Base-by-base conservation (phyloP, 495 filamentous ascomycete genomes). In the Wilcoxina mikolae region DNA sequence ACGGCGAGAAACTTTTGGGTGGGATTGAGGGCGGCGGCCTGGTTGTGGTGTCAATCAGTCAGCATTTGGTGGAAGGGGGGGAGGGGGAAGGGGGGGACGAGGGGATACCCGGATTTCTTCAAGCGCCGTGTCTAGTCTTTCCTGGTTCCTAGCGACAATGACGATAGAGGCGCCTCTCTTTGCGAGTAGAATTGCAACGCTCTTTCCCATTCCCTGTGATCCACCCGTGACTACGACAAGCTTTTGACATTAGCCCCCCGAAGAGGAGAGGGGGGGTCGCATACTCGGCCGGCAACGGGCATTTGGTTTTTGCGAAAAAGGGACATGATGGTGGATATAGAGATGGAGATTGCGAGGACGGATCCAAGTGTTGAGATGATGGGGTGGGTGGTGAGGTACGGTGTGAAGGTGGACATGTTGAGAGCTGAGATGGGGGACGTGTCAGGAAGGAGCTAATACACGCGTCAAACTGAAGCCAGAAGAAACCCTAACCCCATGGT, bases 121-220 rank as follows among this genome's bases (percentile, higher is more conserved):
- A 25, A 94, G 64, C 7, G 84, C 82, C 22, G 69, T 71, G 58
- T 85, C 70, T n/a, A 96, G 85, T 64, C 89, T 93, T 45, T 68
- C 67, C 25, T 76, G 69, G 58, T 82, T 82, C 49, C 91, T 81
- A 10, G 91, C 81, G 39, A 95, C 82, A 53, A 98, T 78, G 56
- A 89, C 78, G 15, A 98, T 68, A 66, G 86, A 83, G 47, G 93
- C 93, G 57, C 91, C 91, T 72, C 86, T 91, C 51, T 71, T 68
- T 3, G 91, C 77, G 18, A 96, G 76, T 53, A 85, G 75, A 20
- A 76, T 72, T 3, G 80, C 89, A 17, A 82, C 77, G 55, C 75
- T 77, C 61, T 75, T 77, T 57, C 91, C 91, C 84, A 95, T 85
- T 47, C 91, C 91, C 65, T 94, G 84, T 0, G 93, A 96, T 51